Evolutionary conservation across 2,329 filamentous ascomycete species (phyloP), one percentile per base, ranked within the genome.

Genomic region (Sporothrix curviconia): DNA sequence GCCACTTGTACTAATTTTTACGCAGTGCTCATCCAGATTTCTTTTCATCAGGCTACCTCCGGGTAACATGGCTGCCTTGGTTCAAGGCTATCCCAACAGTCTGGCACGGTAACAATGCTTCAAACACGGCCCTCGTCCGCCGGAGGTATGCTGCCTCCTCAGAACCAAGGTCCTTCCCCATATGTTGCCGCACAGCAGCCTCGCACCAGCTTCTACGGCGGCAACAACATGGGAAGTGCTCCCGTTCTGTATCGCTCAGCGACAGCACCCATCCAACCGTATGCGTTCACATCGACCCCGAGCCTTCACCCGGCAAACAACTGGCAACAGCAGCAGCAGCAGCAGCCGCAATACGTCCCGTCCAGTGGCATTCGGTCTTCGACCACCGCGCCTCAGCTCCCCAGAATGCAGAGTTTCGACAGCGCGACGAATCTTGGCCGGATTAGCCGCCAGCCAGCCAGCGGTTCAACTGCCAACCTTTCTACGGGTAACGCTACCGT

Each of bases 21-120:
- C 9, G 19, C 40, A 17, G 28, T 39, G 9, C 22, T 30, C 39
- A 15, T 25, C 17, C 22, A 53, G 36, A 42, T 19, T 22, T 42
- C 22, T 25, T 25, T 42, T 42, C 37, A n/a, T 53, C 37, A 14
- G 32, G 6, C 24, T 11, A 42, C 32, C 47, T 19, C 59, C 12
- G 24, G 51, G 50, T 78, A 86, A 70, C 71, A 92, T 94, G 89
- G 89, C 89, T 78, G 87, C 89, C 72, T 79, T 92, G 78, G 86
- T 92, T 68, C 89, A 92, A 76, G 84, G 86, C 61, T 89, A 88
- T 83, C 88, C 67, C 86, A 89, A 75, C 86, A 90, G 73, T 84
- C 85, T 68, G 79, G 80, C 72, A 85, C 87, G 64, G 80, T 85
- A 66, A 85, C 85, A 63, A 87, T 91, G 81, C 84, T 92, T 67